Percentiles rank a stretch among this genome's conserved stretches.
Conservation (phyloP, 192 early-diverging fungal genomes). For the Helicostylum pulchrum region DNA sequence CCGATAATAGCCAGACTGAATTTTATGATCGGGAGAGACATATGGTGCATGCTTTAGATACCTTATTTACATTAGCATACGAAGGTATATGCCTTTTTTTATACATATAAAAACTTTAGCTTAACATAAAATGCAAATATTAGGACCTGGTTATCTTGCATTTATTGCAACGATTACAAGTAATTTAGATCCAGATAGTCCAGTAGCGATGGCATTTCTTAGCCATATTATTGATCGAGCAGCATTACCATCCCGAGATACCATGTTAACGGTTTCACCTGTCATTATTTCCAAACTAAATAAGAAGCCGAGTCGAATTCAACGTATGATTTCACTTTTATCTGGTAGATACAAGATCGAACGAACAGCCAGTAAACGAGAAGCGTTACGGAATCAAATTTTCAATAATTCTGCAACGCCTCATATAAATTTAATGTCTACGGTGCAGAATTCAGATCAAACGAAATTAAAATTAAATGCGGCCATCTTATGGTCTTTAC, state of each 20-base stretch:
- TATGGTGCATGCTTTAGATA: constrained; percentile 20
- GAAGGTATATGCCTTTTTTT: background rate
- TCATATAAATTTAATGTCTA: too few species aligned
- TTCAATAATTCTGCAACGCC: too few species aligned
- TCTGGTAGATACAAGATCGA: background rate
- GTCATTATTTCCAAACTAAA: constrained; percentile 41
- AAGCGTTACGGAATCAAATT: too few species aligned
- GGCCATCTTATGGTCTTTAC: constrained; percentile 49
- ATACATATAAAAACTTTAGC: background rate
- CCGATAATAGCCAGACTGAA: background rate
- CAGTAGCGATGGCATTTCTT: constrained; percentile 48
- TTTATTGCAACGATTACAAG: constrained; percentile 22
- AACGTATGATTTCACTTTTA: constrained; percentile 10
- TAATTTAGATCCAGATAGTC: constrained; percentile 36
- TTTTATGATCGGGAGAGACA: constrained; percentile 18
- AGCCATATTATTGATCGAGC: constrained; percentile 58
- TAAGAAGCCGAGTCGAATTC: constrained; percentile 14
- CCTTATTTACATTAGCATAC: constrained; percentile 16
- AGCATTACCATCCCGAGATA: constrained; percentile 51
- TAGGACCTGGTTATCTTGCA: constrained; percentile 27
- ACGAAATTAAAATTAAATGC: constrained; percentile 37
- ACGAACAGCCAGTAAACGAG: background rate
- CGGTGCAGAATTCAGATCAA: too few species aligned
- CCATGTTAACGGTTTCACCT: constrained; percentile 40
- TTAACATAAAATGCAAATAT: too few species aligned